Evolutionary conservation across 129 eudicot genomes (phyloP).

Genomic region (Logfia minima): DNA sequence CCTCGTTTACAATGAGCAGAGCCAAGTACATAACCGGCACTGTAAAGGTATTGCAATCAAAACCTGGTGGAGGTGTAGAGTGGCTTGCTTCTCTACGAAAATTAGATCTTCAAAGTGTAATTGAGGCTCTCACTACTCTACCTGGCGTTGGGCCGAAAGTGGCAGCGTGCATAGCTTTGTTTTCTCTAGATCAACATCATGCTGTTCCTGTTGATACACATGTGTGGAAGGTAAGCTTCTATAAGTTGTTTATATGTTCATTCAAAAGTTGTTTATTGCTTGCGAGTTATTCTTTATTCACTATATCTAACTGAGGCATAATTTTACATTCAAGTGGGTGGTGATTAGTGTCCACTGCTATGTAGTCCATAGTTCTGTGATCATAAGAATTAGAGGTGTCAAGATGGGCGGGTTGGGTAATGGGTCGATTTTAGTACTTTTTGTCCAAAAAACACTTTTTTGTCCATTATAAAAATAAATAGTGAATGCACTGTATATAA

Average conservation of each 20-base stretch:
- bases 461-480: neutral
- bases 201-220: conserved; percentile 99
- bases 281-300: neutral
- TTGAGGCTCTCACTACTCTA: conserved; percentile 63
- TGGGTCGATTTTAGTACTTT: neutral
- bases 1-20: conserved; percentile 43
- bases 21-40: conserved; percentile 93
- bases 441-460: too few relatives aligned
- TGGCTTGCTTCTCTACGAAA: conserved; percentile 85
- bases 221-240: conserved; percentile 80
- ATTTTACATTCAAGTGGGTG: neutral
- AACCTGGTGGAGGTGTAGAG: conserved; percentile 81
- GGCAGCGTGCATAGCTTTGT: conserved; percentile 96
- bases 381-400: neutral
- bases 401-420: neutral
- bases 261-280: neutral
- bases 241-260: neutral
- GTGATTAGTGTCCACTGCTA: conserved; percentile 7
- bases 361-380: neutral
- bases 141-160: conserved; percentile 99
- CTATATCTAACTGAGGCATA: neutral
- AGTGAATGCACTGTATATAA: neutral
- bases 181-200: conserved; percentile 92
- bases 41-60: conserved; percentile 63
- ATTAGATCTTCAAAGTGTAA: conserved; percentile 60